phyloP scores from a whole-genome alignment of 2,329 filamentous ascomycete species.

The Fusarium fujikuroi region DNA sequence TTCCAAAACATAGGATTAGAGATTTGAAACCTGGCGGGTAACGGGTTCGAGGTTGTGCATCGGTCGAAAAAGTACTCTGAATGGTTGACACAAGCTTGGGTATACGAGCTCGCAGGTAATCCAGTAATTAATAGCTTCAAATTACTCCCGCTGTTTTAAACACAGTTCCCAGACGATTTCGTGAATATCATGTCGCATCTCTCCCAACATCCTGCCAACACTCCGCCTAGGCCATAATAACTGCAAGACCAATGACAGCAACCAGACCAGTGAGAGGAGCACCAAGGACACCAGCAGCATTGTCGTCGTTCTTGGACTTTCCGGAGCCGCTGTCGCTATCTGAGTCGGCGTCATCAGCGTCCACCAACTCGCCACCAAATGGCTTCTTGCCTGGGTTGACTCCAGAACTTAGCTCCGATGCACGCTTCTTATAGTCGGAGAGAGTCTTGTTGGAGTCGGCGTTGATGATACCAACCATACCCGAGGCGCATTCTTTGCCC shows the following conservation, averaged over 20 bases:
- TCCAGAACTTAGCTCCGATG: conserved; percentile 40
- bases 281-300: conserved; percentile 24
- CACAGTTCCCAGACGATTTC: conserved; percentile 5
- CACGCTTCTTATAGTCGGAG: conserved; percentile 47
- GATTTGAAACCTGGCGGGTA: not conserved
- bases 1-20: not conserved
- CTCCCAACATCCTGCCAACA: not conserved
- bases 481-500: conserved; percentile 50
- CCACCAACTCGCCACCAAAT: conserved; percentile 47
- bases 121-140: conserved; percentile 1
- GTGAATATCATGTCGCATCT: conserved; percentile 30
- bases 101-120: not conserved
- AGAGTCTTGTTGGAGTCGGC: conserved; percentile 46
- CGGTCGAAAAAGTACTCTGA: not conserved
- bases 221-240: conserved; percentile 31
- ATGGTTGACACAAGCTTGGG: not conserved
- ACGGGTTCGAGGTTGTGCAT: not conserved
- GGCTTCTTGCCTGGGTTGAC: conserved; percentile 42
- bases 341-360: conserved; percentile 32
- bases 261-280: conserved; percentile 33
- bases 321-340: conserved; percentile 5
- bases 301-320: conserved; percentile 29
- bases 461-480: conserved; percentile 56
- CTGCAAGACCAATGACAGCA: conserved; percentile 27
- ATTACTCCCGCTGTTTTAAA: conserved; percentile 10